Percentiles rank a stretch among this genome's conserved stretches.
These are phyloP conservation scores for Cyathus striatus DNA, from an alignment of 768 basidiomycete species.

Conservation along the genomic window DNA sequence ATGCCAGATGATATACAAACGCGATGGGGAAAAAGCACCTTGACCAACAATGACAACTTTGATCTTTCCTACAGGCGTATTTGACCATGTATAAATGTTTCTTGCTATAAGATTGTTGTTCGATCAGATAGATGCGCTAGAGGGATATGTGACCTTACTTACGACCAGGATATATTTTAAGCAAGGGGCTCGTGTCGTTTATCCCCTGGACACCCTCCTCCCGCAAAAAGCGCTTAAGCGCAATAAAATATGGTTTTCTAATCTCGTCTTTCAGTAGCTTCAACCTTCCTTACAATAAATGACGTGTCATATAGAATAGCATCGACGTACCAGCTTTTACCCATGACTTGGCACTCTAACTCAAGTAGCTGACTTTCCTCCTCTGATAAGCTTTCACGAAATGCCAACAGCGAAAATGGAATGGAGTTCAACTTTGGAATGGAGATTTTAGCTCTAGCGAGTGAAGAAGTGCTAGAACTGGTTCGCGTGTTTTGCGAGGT, in stretches of 20 bases:
- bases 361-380: slow-evolving; percentile 53
- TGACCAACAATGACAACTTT: slow-evolving; percentile 88
- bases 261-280: slow-evolving; percentile 72
- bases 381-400: slow-evolving; percentile 46
- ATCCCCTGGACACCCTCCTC: slow-evolving; percentile 54
- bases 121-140: no score
- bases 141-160: no score
- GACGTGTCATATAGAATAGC: not conserved
- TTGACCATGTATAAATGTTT: slow-evolving; percentile 90
- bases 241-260: slow-evolving; percentile 70
- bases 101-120: slow-evolving; percentile 41
- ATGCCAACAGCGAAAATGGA: slow-evolving; percentile 59
- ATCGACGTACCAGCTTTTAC: slow-evolving; percentile 54
- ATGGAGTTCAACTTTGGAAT: slow-evolving; percentile 51
- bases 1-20: no score
- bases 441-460: slow-evolving; percentile 5
- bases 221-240: slow-evolving; percentile 67
- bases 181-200: slow-evolving; percentile 35
- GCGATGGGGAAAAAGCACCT: no score
- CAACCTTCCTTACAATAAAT: slow-evolving; percentile 42
- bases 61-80: slow-evolving; percentile 79
- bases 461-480: slow-evolving; percentile 8
- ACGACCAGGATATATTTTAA: slow-evolving; percentile 80
- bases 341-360: slow-evolving; percentile 72
- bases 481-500: no score